A percentile compares a stretch with the other conserved stretches of the same genome.
phyloP scores from a whole-genome alignment of 768 basidiomycete genomes.

The Mycena belliarum region DNA sequence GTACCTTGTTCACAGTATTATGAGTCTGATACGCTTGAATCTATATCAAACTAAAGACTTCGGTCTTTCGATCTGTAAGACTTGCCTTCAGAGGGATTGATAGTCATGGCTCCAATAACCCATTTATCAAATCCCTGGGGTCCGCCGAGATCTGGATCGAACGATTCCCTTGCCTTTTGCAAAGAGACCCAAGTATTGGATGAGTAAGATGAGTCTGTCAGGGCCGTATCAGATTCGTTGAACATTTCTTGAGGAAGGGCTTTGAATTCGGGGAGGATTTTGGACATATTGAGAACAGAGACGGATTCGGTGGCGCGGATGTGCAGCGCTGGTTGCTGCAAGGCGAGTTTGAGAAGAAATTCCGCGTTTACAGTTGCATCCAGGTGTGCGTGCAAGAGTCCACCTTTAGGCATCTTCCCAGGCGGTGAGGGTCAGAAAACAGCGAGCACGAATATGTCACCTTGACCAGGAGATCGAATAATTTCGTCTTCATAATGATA shows the following conservation, averaged over 20 bases:
- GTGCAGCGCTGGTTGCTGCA: slow-evolving; percentile 61
- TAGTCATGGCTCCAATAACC: slow-evolving; percentile 59
- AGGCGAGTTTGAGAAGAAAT: slow-evolving; percentile 53
- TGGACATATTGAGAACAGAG: slow-evolving; percentile 40
- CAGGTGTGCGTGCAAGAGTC: slow-evolving; percentile 72
- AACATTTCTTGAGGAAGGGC: slow-evolving; percentile 42
- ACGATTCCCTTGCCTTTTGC: slow-evolving; percentile 51
- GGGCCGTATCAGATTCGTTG: slow-evolving; percentile 25
- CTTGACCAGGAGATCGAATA: slow-evolving; percentile 65
- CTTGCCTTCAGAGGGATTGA: slow-evolving; percentile 58
- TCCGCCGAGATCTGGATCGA: slow-evolving; percentile 55
- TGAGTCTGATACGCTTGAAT: slow-evolving; percentile 63
- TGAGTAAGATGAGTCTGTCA: slow-evolving; percentile 47
- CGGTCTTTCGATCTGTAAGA: background rate
- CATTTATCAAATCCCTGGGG: slow-evolving; percentile 68
- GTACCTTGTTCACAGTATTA: slow-evolving; percentile 66
- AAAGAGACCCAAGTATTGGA: slow-evolving; percentile 57
- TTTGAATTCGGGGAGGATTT: slow-evolving; percentile 53
- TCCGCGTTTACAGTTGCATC: slow-evolving; percentile 66
- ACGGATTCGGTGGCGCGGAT: slow-evolving; percentile 47
- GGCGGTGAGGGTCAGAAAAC: background rate
- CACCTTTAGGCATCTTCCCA: slow-evolving; percentile 80
- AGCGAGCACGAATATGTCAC: slow-evolving; percentile 30
- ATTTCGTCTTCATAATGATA: slow-evolving; percentile 59
- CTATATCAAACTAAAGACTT: background rate